Base-by-base conservation (phyloP, 352 stramenopile species). In the Blastocystis sp. region DNA sequence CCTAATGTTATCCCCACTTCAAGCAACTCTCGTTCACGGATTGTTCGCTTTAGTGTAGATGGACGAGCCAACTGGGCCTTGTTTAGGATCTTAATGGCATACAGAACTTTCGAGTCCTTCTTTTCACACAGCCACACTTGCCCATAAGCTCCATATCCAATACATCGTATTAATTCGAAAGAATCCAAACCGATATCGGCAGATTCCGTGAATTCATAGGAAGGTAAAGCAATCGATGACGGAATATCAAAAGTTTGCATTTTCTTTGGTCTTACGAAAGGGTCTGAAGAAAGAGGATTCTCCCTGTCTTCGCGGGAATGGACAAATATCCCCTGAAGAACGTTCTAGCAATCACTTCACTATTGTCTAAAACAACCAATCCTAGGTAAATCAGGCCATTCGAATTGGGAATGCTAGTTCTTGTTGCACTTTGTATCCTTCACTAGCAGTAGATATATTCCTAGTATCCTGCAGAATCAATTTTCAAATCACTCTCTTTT, bases 81-180 rank as follows among this genome's bases (percentile, higher is more conserved):
- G 49, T 29, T 39, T n/a, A 87, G 37, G 43, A 87, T 78, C 65
- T 87, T 87, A 46, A 87, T 87, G 19, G 77, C 77, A 51, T 78
- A 87, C 29, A 87, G 46, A 24, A 87, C 77, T 5, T 63, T 14
- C 5, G 59, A 78, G 29, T 87, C 59, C 43, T 77, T 87, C 37
- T 87, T 87, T 63, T 87, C 24, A 37, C 59, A 74, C 21, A 87
- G 21, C 77, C 77, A 87, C 39, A 87, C 77, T 29, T 87, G 65
- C 11, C 77, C 77, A 46, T 87, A 87, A 5, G 77, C 77, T 63
- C 77, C 77, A 16, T 87, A 58, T n/a, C 77, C 77, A n/a, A 87
- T 87, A 43, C 77, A 87, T 5, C 65, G 49, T 37, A 87, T 56
- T 35, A 87, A 51, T 59, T 87, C 77, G 67, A 87, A 87, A 58